These are phyloP conservation scores for Ogataea hybrid DNA, from an alignment of 1,139 yeast species.

Conservation along the genomic window DNA sequence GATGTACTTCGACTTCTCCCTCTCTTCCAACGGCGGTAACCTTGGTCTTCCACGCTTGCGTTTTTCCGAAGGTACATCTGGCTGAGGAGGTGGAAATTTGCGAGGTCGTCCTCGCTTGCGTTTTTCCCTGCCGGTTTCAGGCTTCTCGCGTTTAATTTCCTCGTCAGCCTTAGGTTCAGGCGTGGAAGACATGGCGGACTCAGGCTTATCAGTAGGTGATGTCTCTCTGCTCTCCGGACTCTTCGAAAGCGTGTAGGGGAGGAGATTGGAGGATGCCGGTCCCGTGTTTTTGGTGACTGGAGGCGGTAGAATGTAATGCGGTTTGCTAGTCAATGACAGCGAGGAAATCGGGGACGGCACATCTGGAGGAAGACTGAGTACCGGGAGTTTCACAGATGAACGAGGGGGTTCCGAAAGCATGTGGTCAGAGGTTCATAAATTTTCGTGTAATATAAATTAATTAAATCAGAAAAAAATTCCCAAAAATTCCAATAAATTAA, in stretches of 20 bases:
- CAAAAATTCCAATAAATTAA: constrained; percentile 2
- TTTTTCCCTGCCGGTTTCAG: constrained; percentile 10
- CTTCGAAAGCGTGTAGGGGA: constrained; percentile 9
- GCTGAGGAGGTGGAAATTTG: constrained; percentile 10
- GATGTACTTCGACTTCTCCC: constrained; percentile 25
- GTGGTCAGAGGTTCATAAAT: constrained; percentile 2
- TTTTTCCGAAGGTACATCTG: constrained; percentile 13
- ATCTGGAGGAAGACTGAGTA: constrained; percentile 18
- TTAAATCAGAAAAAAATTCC: constrained; percentile 5
- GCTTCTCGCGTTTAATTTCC: constrained; percentile 6
- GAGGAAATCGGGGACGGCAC: constrained; percentile 20
- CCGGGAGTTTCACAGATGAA: constrained; percentile 15
- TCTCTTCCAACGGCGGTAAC: constrained; percentile 26
- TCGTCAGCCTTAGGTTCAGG: constrained; percentile 1
- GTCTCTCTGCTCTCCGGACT: not conserved
- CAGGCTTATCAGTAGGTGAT: not conserved
- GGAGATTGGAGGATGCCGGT: constrained; percentile 7
- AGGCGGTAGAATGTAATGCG: constrained; percentile 17
- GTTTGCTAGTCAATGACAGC: constrained; percentile 13
- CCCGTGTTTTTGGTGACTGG: constrained; percentile 13
- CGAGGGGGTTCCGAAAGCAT: constrained; percentile 9
- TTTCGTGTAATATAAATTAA: constrained; percentile 8
- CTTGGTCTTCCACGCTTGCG: constrained; percentile 29
- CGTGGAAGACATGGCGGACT: not conserved
- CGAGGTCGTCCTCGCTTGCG: constrained; percentile 22